Base-by-base conservation (phyloP, 257 asterid species). In the Cinchona pubescens region DNA sequence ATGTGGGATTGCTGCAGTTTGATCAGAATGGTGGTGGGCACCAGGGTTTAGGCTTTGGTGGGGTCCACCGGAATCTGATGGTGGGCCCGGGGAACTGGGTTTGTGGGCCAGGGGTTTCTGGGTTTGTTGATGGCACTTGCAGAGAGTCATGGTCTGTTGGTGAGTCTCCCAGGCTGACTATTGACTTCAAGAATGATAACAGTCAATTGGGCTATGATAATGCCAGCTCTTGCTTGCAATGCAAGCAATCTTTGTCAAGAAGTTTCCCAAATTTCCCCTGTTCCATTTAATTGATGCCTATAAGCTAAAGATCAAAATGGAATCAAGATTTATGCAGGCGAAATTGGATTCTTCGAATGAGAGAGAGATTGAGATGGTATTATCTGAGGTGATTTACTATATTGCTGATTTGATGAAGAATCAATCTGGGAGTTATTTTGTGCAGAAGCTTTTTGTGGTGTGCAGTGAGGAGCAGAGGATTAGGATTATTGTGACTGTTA, bases 381-480 rank as follows among this genome's bases (percentile, higher is more conserved):
- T 92, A 3, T 79, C 76, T 1, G 91, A 86, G 70, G 82, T 87
- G 59, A 55, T 85, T 42, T 85, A 69, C 0, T 58, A 1, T 72
- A 64, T 76, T 5, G 46, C 58, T n/a, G 90, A 87, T 63, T 63
- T 92, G 75, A 69, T 91, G 88, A 85, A 73, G 72, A 82, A 82
- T 79, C 94, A 91, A 19, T 80, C 77, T n/a, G 96, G 97, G 60
- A 83, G 87, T 71, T 81, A 83, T 40, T 86, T 87, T 71, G 48
- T 92, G 46, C 87, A 80, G 75, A 87, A 85, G 66, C 89, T 92
- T 67, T 89, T 92, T 69, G 79, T 21, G 19, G 76, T 81, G 55
- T 86, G 94, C 74, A 79, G 82, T 62, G 89, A 88, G 80, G 89
- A 84, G n/a, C 96, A 89, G 81, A 90, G 91, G 86, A 89, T 86